Evolutionary conservation across 163 green algal genomes (phyloP).

Genomic region (Scenedesmus sp.): DNA sequence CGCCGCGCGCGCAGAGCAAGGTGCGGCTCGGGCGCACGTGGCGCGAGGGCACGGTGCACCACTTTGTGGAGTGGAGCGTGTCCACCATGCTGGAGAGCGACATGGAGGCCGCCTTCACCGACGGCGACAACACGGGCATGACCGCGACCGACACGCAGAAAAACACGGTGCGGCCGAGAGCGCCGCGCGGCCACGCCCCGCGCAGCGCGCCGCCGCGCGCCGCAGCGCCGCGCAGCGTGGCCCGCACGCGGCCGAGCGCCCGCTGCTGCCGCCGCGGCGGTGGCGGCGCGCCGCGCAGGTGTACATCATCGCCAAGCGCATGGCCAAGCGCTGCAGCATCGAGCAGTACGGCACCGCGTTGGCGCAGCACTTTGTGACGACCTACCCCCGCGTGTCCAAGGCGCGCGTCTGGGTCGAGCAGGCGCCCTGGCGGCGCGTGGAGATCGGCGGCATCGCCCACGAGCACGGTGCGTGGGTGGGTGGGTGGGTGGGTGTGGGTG

Average conservation of each 20-base stretch:
- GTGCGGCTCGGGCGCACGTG: slow-evolving; percentile 52
- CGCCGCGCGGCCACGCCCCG: too few relatives aligned
- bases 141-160: slow-evolving; percentile 96
- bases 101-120: slow-evolving; percentile 72
- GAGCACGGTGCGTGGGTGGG: slow-evolving; percentile 52
- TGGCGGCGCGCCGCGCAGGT: too few relatives aligned
- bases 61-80: slow-evolving; percentile 87
- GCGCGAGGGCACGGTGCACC: slow-evolving; percentile 72
- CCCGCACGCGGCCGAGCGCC: not conserved
- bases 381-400: slow-evolving; percentile 84
- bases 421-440: slow-evolving; percentile 83
- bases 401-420: slow-evolving; percentile 91
- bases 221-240: slow-evolving; percentile 16
- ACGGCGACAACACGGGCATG: slow-evolving; percentile 79
- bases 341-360: slow-evolving; percentile 93
- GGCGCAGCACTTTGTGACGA: slow-evolving; percentile 86
- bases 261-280: not conserved
- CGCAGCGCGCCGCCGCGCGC: not conserved
- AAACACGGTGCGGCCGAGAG: slow-evolving; percentile 85
- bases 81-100: slow-evolving; percentile 81
- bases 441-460: slow-evolving; percentile 71
- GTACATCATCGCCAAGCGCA: slow-evolving; percentile 94
- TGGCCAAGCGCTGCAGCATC: slow-evolving; percentile 66
- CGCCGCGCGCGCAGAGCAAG: slow-evolving; percentile 6
- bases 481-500: not conserved